Base-by-base conservation (phyloP, 2,329 filamentous ascomycete species). In the Neurospora sp. region DNA sequence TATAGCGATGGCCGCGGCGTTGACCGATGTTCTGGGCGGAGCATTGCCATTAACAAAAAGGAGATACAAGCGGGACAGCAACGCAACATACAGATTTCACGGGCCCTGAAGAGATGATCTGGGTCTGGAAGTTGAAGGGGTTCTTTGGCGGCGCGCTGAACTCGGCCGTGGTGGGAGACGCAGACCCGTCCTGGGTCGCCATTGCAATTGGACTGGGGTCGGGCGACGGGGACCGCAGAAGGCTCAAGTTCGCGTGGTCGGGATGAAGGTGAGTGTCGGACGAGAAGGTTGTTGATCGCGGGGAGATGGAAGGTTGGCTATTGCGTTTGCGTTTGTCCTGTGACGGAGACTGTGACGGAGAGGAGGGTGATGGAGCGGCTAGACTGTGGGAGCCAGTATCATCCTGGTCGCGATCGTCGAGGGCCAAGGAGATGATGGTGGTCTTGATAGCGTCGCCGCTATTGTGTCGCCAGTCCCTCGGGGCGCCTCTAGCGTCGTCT, bases 71-170 rank as follows among this genome's bases (percentile, higher is more conserved):
- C 52, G 23, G 52, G 23, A 33, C 23, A 62, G 6, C 52, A 62
- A 33, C 52, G 8, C 15, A 36, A 82, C 86, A 62, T 83, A 93
- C 91, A 74, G 92, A 91, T 83, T 93, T 95, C 70, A 93, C 86
- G 2, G 92, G 91, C 19, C 86, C 85, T 72, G 91, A 91, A 17
- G 91, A 89, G 78, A 93, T 90, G 66, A 89, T 86, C 78, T 92
- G 90, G 1, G 95, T 92, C 81, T 96, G 89, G 81, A 98, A 98
- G 81, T 98, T 98, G 87, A 99, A 98, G 0, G 95, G 95, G 74
- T 89, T 92, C 70, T 82, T 82, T 17, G 78, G 79, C 17, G 79
- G 74, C 28, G 72, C 71, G 40, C 67, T 41, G 23, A 71, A 68
- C 57, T 73, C 75, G 28, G 73, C 72, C 33, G 73, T 74, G 37